These are phyloP conservation scores for Coemansia furcata DNA, from an alignment of 192 early-diverging fungal genomes.

Conservation along the genomic window DNA sequence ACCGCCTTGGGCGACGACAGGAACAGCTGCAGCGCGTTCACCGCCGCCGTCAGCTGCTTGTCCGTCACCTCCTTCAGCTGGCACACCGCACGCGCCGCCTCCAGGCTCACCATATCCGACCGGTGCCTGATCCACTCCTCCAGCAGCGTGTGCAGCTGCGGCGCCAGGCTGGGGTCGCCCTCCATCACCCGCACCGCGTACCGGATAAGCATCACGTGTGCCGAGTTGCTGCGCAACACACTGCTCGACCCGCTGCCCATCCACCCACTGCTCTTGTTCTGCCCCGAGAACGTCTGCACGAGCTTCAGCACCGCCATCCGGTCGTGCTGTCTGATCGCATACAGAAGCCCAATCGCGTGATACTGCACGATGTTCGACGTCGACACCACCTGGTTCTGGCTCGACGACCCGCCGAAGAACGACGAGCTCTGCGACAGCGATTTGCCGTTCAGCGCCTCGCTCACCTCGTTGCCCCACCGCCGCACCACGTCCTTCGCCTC, in stretches of 20 bases:
- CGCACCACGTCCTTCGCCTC: slow-evolving; percentile 89
- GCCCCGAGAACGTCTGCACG: slow-evolving; percentile 79
- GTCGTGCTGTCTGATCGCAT: slow-evolving; percentile 94
- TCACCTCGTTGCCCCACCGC: slow-evolving; percentile 96
- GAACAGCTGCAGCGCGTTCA: slow-evolving; percentile 90
- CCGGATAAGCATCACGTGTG: slow-evolving; percentile 89
- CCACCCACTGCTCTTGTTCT: slow-evolving; percentile 37
- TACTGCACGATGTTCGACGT: slow-evolving; percentile 92
- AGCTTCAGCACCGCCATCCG: slow-evolving; percentile 97
- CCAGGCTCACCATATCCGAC: slow-evolving; percentile 97
- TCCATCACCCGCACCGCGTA: slow-evolving; percentile 89
- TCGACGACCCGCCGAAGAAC: slow-evolving; percentile 46
- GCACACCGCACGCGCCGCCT: slow-evolving; percentile 96
- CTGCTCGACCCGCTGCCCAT: slow-evolving; percentile 58
- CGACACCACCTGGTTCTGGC: slow-evolving; percentile 45
- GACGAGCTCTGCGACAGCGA: slow-evolving; percentile 53
- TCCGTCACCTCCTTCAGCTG: slow-evolving; percentile 76
- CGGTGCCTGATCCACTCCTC: slow-evolving; percentile 91
- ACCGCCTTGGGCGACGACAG: slow-evolving; percentile 90
- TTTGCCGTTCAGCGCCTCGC: slow-evolving; percentile 90
- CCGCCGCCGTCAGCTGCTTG: slow-evolving; percentile 91
- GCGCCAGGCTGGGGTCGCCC: slow-evolving; percentile 61
- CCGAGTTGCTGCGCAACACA: slow-evolving; percentile 76
- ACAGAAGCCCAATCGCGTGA: slow-evolving; percentile 95
- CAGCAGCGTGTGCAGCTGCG: slow-evolving; percentile 73